Base-by-base conservation (phyloP, 208 protist species). In the Crithidia fasciculata region DNA sequence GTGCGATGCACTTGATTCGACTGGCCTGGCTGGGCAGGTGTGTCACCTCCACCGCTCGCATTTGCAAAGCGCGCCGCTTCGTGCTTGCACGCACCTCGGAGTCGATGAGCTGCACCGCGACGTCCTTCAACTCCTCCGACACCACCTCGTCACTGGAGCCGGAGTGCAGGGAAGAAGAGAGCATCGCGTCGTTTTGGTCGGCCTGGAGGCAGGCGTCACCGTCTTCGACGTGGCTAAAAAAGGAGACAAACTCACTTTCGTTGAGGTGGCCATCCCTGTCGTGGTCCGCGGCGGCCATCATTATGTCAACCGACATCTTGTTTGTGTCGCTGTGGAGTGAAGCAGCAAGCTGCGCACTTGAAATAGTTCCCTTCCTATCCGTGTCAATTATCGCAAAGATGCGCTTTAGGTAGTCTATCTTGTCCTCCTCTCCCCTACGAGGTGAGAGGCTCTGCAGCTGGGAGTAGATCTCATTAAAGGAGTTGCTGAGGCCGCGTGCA, bases 1-100 rank as follows among this genome's bases (percentile, higher is more conserved):
- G 49, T 10, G 83, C 80, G n/a, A 86, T 69, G 72, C 88, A 93
- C 58, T 87, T 90, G 60, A 87, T 80, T 43, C 88, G 64, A 56
- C 68, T 74, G 15, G 83, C 50, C 68, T 86, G 79, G 52, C 78
- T 80, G 9, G 64, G 59, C 49, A 89, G 68, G 43, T 73, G 73
- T 28, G 50, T 59, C 47, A 88, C 54, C n/a, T 77, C 53, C 45
- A 87, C 56, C 54, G 83, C 76, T 13, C 67, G 76, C 54, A 91
- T 76, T 40, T 40, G 45, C 15, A 66, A 45, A 2, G 50, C 36
- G 19, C 28, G 2, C 19, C 49, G 56, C 44, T 63, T 59, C 39
- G 43, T 19, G 5, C 37, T n/a, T 15, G 3, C 9, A 3, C 6
- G 15, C 62, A 41, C 19, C 16, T 47, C 19, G 57, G 57, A 8